Evolutionary conservation across 495 filamentous ascomycete genomes (phyloP), one percentile per base, ranked within the genome.

Genomic region (Talaromyces thailandensis): DNA sequence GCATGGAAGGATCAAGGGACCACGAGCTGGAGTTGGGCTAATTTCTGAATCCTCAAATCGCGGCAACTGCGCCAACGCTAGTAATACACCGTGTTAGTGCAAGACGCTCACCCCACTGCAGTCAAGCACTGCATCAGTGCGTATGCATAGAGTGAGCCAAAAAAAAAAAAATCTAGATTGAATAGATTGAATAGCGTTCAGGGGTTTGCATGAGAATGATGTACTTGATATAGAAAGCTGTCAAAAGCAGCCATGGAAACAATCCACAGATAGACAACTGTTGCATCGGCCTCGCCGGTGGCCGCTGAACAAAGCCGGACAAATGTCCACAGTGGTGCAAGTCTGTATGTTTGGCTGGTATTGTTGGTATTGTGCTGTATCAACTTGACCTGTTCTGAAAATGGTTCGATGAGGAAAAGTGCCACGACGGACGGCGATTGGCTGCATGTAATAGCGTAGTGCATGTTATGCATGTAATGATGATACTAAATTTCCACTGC

Each of bases 21-120:
- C 37, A 43, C 37, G 37, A 43, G 37, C 37, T 43, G 37, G 43
- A 7, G 43, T 1, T 23, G 43, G 43, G 18, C 43, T 23, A 48
- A 21, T 48, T 48, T 55, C 51, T 55, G 51, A 55, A 28, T 55
- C 21, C 51, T 57, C 55, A 23, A 57, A 21, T 35, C 55, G 55
- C 55, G 55, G 55, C 55, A 57, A 57, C 14, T 31, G 55, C 55
- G 55, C 55, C 55, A 57, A 57, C 14, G 18, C 55, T 35, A 57
- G 55, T n/a, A 57, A 32, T 32, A 28, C 4, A 28, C 23, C n/a
- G 2, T 18, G 7, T 12, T 48, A 48, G 43, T 18, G 43, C 43
- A 8, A 48, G 21, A 48, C 18, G 6, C n/a, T 6, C 16, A n/a
- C 35, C 40, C 40, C 40, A 45, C 43, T 48, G 16, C 43, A 5